Conservation (phyloP, 257 asterid species). For the Solanum neorickii region DNA sequence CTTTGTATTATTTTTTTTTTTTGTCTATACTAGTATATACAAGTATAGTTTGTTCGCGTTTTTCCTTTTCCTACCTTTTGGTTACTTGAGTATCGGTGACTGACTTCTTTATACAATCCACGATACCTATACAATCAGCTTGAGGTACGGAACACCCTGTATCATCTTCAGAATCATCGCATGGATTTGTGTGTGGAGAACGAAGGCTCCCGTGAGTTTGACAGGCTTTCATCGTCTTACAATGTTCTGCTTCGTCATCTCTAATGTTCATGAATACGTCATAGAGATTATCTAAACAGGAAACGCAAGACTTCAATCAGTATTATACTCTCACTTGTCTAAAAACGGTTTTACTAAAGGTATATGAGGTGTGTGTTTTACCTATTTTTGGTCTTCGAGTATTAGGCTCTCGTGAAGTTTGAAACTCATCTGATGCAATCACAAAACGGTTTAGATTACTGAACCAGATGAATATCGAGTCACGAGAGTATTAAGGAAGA, state of each 20-base stretch:
- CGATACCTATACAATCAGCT: conserved; percentile 68
- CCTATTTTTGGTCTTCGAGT: conserved; percentile 87
- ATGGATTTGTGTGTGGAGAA: conserved; percentile 61
- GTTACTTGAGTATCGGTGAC: conserved; percentile 21
- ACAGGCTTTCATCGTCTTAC: conserved; percentile 97
- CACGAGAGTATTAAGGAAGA: background rate
- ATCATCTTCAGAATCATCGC: conserved; percentile 22
- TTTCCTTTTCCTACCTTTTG: background rate
- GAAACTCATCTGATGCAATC: conserved; percentile 69
- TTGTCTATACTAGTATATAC: background rate
- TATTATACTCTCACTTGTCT: background rate
- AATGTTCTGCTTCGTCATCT: conserved; percentile 97
- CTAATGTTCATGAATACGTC: conserved; percentile 79
- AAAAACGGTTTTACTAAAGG: background rate
- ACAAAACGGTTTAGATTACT: background rate
- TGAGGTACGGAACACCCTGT: conserved; percentile 25
- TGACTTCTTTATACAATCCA: conserved; percentile 64
- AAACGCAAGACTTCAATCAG: background rate
- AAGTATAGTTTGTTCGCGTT: background rate
- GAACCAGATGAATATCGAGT: background rate
- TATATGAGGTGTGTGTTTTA: conserved; percentile 1
- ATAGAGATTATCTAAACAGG: conserved; percentile 57
- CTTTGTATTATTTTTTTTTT: background rate
- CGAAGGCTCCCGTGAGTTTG: conserved; percentile 82
- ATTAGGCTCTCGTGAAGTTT: conserved; percentile 69